Base-by-base conservation (phyloP, 202 grass and related monocot species). In the Dendrocalamus latiflorus region DNA sequence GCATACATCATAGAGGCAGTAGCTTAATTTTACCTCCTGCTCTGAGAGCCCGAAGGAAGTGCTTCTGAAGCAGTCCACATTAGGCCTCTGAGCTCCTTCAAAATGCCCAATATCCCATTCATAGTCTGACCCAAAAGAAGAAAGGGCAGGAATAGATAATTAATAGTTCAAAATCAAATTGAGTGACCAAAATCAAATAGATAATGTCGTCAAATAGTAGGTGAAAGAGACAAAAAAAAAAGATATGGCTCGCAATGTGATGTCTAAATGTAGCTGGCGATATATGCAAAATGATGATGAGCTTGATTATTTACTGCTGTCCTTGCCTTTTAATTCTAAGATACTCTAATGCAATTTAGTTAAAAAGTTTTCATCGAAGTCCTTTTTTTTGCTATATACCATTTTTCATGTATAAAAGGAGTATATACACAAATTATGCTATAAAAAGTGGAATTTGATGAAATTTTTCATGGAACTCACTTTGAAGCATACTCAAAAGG, bases 21-120 rank as follows among this genome's bases (percentile, higher is more conserved):
- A 50, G 45, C 22, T 70, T 71, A 69, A 72, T 49, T 70, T 73
- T 93, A 94, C 95, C 95, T 93, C 92, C 56, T 83, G 66, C 45
- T 86, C 85, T 5, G 83, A 93, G 43, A 95, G 90, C 25, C 95
- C 90, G 76, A 95, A 94, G 57, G 90, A 98, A 76, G 95, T 98
- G 80, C 90, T 98, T 85, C 95, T 95, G 82, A 98, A 98, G 88
- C 92, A 89, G 68, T 98, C 92, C 82, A 98, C 95, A 45, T 90
- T 91, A 71, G 95, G 92, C 51, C 90, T 83, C 74, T 93, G 79
- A 69, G 92, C 92, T 84, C 92, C 90, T 98, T 95, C 85, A 83
- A 98, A 98, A 90, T 94, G 92, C 38, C 95, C 95, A 93, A 98
- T 62, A 80, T 98, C 95, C 92, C 95, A 98, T 83, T 98, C 95